Conservation (phyloP, 2,329 filamentous ascomycete species). For the Zasmidium angulare region DNA sequence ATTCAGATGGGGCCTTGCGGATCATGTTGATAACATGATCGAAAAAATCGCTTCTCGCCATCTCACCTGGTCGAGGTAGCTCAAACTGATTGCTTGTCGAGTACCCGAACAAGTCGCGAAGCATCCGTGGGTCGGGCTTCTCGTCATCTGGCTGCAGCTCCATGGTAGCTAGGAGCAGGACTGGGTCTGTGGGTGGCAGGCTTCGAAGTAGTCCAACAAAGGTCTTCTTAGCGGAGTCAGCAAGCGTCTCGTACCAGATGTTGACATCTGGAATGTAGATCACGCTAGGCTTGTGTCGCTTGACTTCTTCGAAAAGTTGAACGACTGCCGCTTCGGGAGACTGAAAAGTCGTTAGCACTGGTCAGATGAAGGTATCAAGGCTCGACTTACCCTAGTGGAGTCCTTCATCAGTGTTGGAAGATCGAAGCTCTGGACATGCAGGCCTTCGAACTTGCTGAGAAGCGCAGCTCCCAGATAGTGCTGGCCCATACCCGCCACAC, state of each 20-base stretch:
- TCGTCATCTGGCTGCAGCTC: slow-evolving; percentile 56
- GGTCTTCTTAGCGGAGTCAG: slow-evolving; percentile 66
- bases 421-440: slow-evolving; percentile 94
- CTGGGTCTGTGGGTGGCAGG: slow-evolving; percentile 84
- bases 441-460: slow-evolving; percentile 85
- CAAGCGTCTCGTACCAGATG: slow-evolving; percentile 76
- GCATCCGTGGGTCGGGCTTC: slow-evolving; percentile 57
- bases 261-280: slow-evolving; percentile 92
- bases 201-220: slow-evolving; percentile 80
- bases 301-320: slow-evolving; percentile 85
- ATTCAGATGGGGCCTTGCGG: slow-evolving; percentile 75
- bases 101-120: slow-evolving; percentile 80
- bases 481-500: slow-evolving; percentile 89
- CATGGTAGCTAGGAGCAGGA: slow-evolving; percentile 82
- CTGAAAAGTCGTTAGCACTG: slow-evolving; percentile 22
- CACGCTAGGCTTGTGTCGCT: slow-evolving; percentile 90
- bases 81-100: slow-evolving; percentile 75
- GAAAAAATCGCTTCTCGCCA: slow-evolving; percentile 76
- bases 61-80: slow-evolving; percentile 64
- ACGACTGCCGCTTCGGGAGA: slow-evolving; percentile 86
- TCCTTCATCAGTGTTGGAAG: slow-evolving; percentile 84
- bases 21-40: slow-evolving; percentile 71
- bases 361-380: background rate
- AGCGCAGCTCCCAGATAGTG: slow-evolving; percentile 82
- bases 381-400: slow-evolving; percentile 62